Percentiles rank a stretch among this genome's conserved stretches.
Evolutionary conservation across 1,139 yeast genomes (phyloP).

Genomic region (Debaryomyces subglobosus): DNA sequence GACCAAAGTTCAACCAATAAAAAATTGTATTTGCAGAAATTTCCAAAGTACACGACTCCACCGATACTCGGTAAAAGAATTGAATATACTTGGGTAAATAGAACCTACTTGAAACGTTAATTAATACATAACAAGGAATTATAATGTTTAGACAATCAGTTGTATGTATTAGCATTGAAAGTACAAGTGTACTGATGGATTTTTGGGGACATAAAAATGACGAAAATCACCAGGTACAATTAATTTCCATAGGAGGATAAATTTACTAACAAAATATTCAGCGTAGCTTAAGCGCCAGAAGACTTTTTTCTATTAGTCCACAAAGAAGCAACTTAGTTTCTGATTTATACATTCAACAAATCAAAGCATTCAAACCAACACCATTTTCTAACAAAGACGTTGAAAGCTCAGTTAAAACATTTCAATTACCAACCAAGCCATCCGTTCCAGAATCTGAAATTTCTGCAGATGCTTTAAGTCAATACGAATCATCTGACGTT

Average conservation of each 20-base stretch:
- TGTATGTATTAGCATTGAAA: slow-evolving; percentile 29
- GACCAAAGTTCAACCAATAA: slow-evolving; percentile 13
- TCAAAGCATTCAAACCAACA: slow-evolving; percentile 86
- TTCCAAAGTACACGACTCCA: slow-evolving; percentile 16
- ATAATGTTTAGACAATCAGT: slow-evolving; percentile 48
- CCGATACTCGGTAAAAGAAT: slow-evolving; percentile 25
- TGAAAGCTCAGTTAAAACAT: slow-evolving; percentile 77
- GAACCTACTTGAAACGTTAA: not conserved
- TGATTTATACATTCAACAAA: slow-evolving; percentile 84
- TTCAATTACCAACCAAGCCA: slow-evolving; percentile 79
- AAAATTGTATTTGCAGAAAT: slow-evolving; percentile 7
- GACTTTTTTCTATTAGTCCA: slow-evolving; percentile 49
- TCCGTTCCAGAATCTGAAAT: slow-evolving; percentile 72
- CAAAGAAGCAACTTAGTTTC: slow-evolving; percentile 66
- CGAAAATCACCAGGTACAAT: not conserved
- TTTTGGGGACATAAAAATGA: not conserved
- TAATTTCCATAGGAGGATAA: not conserved
- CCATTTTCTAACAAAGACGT: slow-evolving; percentile 74
- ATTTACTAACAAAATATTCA: slow-evolving; percentile 20
- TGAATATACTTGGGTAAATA: slow-evolving; percentile 8
- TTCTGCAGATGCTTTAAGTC: slow-evolving; percentile 71
- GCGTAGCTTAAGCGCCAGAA: slow-evolving; percentile 40
- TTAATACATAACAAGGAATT: slow-evolving; percentile 4
- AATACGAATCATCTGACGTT: slow-evolving; percentile 75
- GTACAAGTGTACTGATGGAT: not conserved